A percentile compares a stretch with the other conserved stretches of the same genome.
These are phyloP conservation scores for Asterophora lycoperdoides DNA, from an alignment of 768 basidiomycete species.

Conservation along the genomic window DNA sequence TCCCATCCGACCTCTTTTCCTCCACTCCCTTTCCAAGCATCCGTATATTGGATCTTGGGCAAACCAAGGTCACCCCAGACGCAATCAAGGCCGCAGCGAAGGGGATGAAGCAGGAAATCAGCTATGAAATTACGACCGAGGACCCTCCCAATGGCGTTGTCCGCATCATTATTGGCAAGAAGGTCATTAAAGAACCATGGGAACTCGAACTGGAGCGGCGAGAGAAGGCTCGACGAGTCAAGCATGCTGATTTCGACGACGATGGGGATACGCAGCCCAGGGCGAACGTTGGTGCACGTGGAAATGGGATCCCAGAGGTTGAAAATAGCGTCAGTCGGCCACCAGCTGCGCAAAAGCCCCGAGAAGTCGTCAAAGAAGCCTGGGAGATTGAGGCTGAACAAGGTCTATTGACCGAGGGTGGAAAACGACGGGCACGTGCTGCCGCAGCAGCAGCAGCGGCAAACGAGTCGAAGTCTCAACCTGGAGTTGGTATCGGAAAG, in stretches of 20 bases:
- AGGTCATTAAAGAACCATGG: constrained; percentile 70
- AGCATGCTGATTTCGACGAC: constrained; percentile 26
- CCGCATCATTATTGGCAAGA: constrained; percentile 64
- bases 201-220: constrained; percentile 69
- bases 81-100: constrained; percentile 42
- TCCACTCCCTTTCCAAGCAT: constrained; percentile 47
- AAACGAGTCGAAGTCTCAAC: constrained; percentile 10
- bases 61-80: constrained; percentile 54
- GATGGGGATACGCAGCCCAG: constrained; percentile 25
- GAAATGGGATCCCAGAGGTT: neutral
- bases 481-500: constrained; percentile 22
- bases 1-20: constrained; percentile 39
- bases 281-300: neutral
- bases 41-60: constrained; percentile 58
- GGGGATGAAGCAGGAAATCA: constrained; percentile 44
- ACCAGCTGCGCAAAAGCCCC: constrained; percentile 4
- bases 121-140: constrained; percentile 51
- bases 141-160: constrained; percentile 49
- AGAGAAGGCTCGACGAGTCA: constrained; percentile 36
- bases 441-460: constrained; percentile 28
- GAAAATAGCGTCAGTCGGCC: neutral
- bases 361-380: constrained; percentile 53
- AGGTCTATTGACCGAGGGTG: constrained; percentile 71
- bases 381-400: constrained; percentile 82
- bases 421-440: constrained; percentile 59